Evolutionary conservation across 345 rosid species (phyloP).

Genomic region (Ceriops decandra): DNA sequence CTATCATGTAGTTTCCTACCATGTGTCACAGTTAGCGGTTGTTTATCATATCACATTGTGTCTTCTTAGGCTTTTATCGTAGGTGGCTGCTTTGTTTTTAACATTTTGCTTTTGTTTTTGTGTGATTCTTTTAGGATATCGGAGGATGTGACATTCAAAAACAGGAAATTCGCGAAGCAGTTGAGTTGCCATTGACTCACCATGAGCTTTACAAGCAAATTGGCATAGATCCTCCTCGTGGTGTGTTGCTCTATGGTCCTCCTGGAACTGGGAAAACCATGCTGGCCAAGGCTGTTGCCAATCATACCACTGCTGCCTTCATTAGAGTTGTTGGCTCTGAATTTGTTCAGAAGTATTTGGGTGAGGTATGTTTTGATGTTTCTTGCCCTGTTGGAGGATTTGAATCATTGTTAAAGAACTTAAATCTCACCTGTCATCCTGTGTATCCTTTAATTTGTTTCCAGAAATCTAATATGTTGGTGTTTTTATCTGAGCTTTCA

Average conservation of each 20-base stretch:
- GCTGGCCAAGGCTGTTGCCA: constrained; percentile 72
- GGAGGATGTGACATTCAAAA: constrained; percentile 95
- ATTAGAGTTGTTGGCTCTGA: constrained; percentile 26
- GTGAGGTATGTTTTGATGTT: constrained; percentile 24
- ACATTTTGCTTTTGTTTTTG: not conserved
- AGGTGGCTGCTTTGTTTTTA: too few relatives aligned
- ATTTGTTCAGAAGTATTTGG: constrained; percentile 27
- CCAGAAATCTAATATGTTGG: too few relatives aligned
- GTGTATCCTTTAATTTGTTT: too few relatives aligned
- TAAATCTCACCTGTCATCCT: too few relatives aligned
- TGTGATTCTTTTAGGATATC: constrained; percentile 51
- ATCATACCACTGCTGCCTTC: constrained; percentile 26
- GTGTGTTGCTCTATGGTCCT: constrained; percentile 87
- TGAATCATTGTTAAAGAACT: too few relatives aligned
- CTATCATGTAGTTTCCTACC: too few relatives aligned
- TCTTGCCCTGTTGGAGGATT: too few relatives aligned
- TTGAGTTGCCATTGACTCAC: constrained; percentile 81
- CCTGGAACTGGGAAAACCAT: constrained; percentile 95
- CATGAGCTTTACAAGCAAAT: constrained; percentile 82
- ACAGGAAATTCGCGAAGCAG: constrained; percentile 95
- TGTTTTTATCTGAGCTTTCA: too few relatives aligned
- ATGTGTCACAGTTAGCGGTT: too few relatives aligned
- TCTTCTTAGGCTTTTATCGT: too few relatives aligned
- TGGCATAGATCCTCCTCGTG: constrained; percentile 88
- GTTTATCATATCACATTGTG: too few relatives aligned